Percentiles rank a stretch among this genome's conserved stretches.
Conservation (phyloP, 208 protist genomes). For the Leishmania arabica region DNA sequence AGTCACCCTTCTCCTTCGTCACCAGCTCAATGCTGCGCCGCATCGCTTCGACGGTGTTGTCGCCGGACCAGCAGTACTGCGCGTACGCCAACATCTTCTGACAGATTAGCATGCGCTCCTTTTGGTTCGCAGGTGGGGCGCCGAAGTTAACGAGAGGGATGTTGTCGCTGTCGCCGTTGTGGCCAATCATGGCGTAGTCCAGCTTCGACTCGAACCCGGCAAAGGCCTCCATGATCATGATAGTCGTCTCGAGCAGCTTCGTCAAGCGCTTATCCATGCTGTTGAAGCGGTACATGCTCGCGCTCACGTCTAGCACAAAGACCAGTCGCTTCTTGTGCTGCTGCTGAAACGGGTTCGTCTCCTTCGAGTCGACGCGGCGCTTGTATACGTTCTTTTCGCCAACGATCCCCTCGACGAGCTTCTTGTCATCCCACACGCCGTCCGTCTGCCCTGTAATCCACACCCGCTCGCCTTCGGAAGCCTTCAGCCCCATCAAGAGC, state of each 20-base stretch:
- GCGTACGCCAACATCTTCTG: conserved; percentile 92
- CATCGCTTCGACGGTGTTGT: conserved; percentile 92
- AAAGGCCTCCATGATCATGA: conserved; percentile 94
- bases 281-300: conserved; percentile 95
- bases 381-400: conserved; percentile 93
- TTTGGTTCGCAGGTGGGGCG: conserved; percentile 64
- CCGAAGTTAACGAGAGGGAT: conserved; percentile 82
- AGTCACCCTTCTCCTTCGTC: conserved; percentile 80
- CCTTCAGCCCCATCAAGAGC: conserved; percentile 79
- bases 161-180: conserved; percentile 86
- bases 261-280: conserved; percentile 87
- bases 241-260: conserved; percentile 83
- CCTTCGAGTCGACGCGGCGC: conserved; percentile 76
- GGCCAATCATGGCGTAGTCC: conserved; percentile 89
- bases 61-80: conserved; percentile 94
- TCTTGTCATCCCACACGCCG: conserved; percentile 91
- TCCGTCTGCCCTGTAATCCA: conserved; percentile 91
- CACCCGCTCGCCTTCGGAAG: conserved; percentile 80
- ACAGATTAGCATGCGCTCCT: conserved; percentile 79
- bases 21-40: conserved; percentile 69
- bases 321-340: conserved; percentile 86
- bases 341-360: conserved; percentile 65
- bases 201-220: conserved; percentile 88
- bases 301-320: conserved; percentile 93
- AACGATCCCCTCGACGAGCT: conserved; percentile 92